Evolutionary conservation across 179 eudicot genomes (phyloP).

Genomic region (Kewa caespitosa): DNA sequence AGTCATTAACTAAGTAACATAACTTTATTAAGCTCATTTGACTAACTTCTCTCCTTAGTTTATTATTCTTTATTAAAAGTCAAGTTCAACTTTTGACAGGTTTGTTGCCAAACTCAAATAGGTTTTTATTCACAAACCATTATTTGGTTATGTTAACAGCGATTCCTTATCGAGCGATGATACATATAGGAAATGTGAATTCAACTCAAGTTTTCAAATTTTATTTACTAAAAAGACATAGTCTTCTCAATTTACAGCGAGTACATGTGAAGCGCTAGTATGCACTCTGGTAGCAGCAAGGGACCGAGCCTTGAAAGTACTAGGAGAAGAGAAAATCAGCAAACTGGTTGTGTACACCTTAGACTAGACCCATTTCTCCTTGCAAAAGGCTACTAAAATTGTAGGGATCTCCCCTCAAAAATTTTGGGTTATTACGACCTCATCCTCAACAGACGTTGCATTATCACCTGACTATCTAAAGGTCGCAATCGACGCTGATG

Average conservation of each 20-base stretch:
- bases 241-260: constrained; percentile 21
- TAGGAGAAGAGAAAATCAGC: constrained; percentile 5
- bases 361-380: constrained; percentile 37
- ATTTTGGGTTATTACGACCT: constrained; percentile 24
- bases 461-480: constrained; percentile 19
- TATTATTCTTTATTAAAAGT: no score
- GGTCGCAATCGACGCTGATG: constrained; percentile 22
- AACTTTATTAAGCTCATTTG: no score
- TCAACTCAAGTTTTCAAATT: no score
- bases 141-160: no score
- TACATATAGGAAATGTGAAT: no score
- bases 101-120: no score
- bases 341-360: constrained; percentile 30
- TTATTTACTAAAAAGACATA: no score
- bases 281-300: constrained; percentile 29
- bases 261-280: constrained; percentile 25
- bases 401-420: constrained; percentile 37
- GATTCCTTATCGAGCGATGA: no score
- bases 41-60: no score
- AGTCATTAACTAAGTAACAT: no score
- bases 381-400: constrained; percentile 36
- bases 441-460: background rate
- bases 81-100: no score
- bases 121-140: no score
- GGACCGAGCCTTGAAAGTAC: background rate